Base-by-base conservation (phyloP, 331 rosid genomes). In the Quercus lobata region DNA sequence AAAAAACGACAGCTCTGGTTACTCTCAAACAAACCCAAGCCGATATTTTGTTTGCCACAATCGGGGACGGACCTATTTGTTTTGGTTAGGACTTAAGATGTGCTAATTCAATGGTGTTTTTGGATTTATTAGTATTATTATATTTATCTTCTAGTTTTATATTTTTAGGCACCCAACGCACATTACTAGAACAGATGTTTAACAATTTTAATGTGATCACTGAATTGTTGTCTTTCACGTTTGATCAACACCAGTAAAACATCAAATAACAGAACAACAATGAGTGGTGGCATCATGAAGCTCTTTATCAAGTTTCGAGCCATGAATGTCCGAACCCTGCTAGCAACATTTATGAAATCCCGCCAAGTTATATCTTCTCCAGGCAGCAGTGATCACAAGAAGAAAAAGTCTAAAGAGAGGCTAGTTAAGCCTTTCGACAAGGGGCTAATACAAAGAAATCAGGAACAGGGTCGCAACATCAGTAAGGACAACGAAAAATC, bases 241-340 rank as follows among this genome's bases (percentile, higher is more conserved):
- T 49, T 72, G 18, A n/a, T 21, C 8, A 1, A 21, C 25, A 46
- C n/a, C 14, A 82, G 87, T 79, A 85, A 82, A 75, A 21, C 72
- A 76, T 75, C 85, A 72, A 86, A 78, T 55, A 77, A 25, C 35
- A 69, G 58, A 24, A 35, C 77, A 44, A 24, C 79, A 32, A 79
- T 53, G 29, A 75, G 69, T 15, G 81, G 84, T 25, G 77, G 86
- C 22, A 76, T 88, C 29, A 79, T 84, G 86, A 90, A 84, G 63
- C 55, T 86, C 53, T n/a, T 90, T 71, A 84, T 82, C 54, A 90
- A 86, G 84, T 80, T 84, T 63, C 72, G 80, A 86, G 79, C 85
- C 34, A 76, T 76, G 56, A 86, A 84, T 72, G 73, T 86, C 2
- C 80, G 83, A 57, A 76, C 84, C 30, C 30, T 84, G 10, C 35